Conservation (phyloP, 495 filamentous ascomycete genomes). For the Thozetella sp. region DNA sequence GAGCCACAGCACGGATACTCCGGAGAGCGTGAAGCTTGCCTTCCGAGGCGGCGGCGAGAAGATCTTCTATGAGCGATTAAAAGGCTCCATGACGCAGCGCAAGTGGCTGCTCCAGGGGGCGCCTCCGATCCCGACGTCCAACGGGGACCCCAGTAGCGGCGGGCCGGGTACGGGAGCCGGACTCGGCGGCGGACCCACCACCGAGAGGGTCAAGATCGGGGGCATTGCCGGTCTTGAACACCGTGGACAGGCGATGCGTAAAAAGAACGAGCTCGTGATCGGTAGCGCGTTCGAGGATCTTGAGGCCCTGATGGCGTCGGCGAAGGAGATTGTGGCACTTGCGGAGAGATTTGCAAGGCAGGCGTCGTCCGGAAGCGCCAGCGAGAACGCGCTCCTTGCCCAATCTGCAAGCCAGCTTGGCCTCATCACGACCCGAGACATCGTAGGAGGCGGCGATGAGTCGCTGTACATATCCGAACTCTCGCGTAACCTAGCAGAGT, state of each 20-base stretch:
- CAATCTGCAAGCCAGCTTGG: constrained; percentile 85
- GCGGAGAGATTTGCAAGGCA: constrained; percentile 85
- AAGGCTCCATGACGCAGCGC: constrained; percentile 82
- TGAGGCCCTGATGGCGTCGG: constrained; percentile 94
- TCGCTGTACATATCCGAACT: constrained; percentile 74
- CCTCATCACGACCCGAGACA: constrained; percentile 92
- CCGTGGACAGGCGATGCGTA: constrained; percentile 76
- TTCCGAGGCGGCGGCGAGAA: constrained; percentile 90
- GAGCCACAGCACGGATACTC: constrained; percentile 53
- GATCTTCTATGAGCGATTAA: constrained; percentile 86
- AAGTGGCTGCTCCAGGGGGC: constrained; percentile 96
- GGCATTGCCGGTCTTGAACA: constrained; percentile 93
- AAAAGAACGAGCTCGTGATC: constrained; percentile 91
- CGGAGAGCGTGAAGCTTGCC: constrained; percentile 85
- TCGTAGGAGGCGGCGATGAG: constrained; percentile 57
- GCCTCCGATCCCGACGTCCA: constrained; percentile 82
- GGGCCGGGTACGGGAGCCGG: constrained; percentile 14
- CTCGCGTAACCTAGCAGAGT: constrained; percentile 88
- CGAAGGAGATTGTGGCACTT: constrained; percentile 91
- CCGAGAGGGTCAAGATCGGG: constrained; percentile 60
- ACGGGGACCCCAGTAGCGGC: constrained; percentile 59
- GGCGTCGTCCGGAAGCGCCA: constrained; percentile 56
- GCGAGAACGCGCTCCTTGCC: constrained; percentile 71
- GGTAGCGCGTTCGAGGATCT: constrained; percentile 96
- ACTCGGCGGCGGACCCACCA: constrained; percentile 17